Evolutionary conservation across 2,329 filamentous ascomycete genomes (phyloP).

Genomic region (Diplocarpon rosae): DNA sequence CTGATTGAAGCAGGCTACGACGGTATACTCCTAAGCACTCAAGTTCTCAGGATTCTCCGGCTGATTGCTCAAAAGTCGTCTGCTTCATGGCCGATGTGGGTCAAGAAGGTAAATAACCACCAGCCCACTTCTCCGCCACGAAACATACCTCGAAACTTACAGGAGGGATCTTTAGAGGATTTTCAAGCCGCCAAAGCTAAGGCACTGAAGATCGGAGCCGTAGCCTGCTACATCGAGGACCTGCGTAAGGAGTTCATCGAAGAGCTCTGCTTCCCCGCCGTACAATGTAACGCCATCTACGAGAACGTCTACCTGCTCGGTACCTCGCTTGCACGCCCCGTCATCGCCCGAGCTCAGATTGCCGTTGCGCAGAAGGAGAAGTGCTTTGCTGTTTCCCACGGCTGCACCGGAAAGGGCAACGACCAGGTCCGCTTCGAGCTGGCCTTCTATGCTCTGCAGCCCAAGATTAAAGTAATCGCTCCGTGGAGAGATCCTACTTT

Average conservation of each 20-base stretch:
- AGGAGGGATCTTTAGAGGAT: constrained; percentile 42
- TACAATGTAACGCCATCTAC: constrained; percentile 63
- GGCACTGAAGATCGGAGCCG: constrained; percentile 38
- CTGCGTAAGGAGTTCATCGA: constrained; percentile 68
- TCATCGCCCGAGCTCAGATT: constrained; percentile 59
- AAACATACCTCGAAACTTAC: neutral
- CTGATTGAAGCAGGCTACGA: constrained; percentile 40
- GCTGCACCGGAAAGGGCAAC: constrained; percentile 54
- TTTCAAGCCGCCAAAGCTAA: constrained; percentile 63
- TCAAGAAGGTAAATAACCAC: constrained; percentile 39
- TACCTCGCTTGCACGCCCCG: constrained; percentile 54
- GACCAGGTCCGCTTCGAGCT: constrained; percentile 57
- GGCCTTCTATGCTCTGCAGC: constrained; percentile 50
- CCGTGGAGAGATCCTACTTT: constrained; percentile 63
- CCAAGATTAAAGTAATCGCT: constrained; percentile 60
- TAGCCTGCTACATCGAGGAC: constrained; percentile 39
- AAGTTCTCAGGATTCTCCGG: neutral
- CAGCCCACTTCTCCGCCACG: neutral
- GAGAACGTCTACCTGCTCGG: constrained; percentile 55
- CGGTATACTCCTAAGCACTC: constrained; percentile 8
- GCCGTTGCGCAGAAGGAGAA: constrained; percentile 51
- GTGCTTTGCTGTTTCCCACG: constrained; percentile 36
- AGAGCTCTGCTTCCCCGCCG: constrained; percentile 61
- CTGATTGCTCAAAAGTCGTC: constrained; percentile 14
- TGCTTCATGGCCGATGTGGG: constrained; percentile 59